Evolutionary conservation across 495 filamentous ascomycete genomes (phyloP), one percentile per base, ranked within the genome.

Genomic region (Tetracladium setigerum): DNA sequence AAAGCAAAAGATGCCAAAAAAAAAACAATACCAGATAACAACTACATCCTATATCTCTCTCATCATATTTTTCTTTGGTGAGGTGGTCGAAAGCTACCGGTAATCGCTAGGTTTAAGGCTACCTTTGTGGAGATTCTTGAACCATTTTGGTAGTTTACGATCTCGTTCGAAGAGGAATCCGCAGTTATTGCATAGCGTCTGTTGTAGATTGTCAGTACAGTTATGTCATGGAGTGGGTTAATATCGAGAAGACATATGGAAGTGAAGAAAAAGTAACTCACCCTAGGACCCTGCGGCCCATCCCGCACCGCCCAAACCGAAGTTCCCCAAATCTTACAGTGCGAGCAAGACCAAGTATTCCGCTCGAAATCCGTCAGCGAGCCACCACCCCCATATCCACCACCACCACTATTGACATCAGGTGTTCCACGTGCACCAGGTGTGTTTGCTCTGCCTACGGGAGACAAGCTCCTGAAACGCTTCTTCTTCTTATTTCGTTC

Each of bases 151-250:
- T 0, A 92, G 72, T 44, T 83, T 78, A 62, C 87, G 83, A 60
- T 90, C 86, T 44, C 89, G 83, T 58, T 95, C 91, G 57, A 81
- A 95, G 4, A 87, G 68, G 42, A 88, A 83, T 46, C 89, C 91
- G 67, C 92, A 99, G 60, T 95, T 97, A 64, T 86, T 84, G 67
- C 92, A 99, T 16, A 99, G 78, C 17, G 88, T 84, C 90, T 95
- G 49, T 8, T 36, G 7, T 14, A 37, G 13, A 34, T 30, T 31
- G 49, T 56, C 42, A 65, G 53, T 16, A 22, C 15, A 5, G 14
- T 32, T 41, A 32, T 37, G 22, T 38, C 30, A n/a, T n/a, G n/a
- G n/a, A n/a, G n/a, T n/a, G n/a, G n/a, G n/a, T n/a, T n/a, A n/a
- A 17, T 4, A 31, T 40, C 42, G n/a, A 36, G 30, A 12, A 2